Evolutionary conservation across 495 filamentous ascomycete species (phyloP), one percentile per base, ranked within the genome.

Genomic region (Articulospora tetracladia): DNA sequence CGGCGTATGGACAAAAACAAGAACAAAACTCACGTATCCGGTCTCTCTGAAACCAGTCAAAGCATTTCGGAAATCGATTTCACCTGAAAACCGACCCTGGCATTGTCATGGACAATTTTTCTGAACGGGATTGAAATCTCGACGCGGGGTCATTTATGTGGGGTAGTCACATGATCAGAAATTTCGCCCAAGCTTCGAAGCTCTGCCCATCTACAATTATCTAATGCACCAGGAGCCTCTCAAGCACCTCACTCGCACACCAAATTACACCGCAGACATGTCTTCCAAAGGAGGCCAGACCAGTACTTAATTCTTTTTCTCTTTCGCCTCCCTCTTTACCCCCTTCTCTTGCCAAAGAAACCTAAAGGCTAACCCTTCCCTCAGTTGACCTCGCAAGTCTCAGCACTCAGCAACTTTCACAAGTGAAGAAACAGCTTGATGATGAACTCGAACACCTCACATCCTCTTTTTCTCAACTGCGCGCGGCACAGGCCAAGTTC

Each of bases 361-460:
- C 36, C n/a, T n/a, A n/a, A n/a, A 59, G 57, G 17, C 54, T 57
- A 57, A 48, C 52, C 6, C 17, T 41, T 8, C n/a, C 34, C n/a
- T 47, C 28, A 70, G 65, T 68, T 20, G 65, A 70, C 58, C 61
- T 83, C 63, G 74, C 74, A 69, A 74, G 60, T 62, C 76, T 84
- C 53, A 77, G 71, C 60, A 71, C 75, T 6, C 75, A 78, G 52
- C 80, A 83, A 67, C 76, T 83, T 27, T 76, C 62, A 53, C 78
- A 80, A 57, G 84, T 98, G 44, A 97, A 98, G 76, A 91, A 94
- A 71, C 93, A 96, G 70, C 89, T 98, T 59, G 93, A 96, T 71
- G 86, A 92, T 63, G 94, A 98, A 69, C 84, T 98, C 61, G 89
- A 96, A 69, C 92, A 97, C 76, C 85, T 98, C 63, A 95, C 90